A percentile compares a stretch with the other conserved stretches of the same genome.
phyloP scores from a whole-genome alignment of 2,329 filamentous ascomycete genomes.

The Aspergillus japonicus region DNA sequence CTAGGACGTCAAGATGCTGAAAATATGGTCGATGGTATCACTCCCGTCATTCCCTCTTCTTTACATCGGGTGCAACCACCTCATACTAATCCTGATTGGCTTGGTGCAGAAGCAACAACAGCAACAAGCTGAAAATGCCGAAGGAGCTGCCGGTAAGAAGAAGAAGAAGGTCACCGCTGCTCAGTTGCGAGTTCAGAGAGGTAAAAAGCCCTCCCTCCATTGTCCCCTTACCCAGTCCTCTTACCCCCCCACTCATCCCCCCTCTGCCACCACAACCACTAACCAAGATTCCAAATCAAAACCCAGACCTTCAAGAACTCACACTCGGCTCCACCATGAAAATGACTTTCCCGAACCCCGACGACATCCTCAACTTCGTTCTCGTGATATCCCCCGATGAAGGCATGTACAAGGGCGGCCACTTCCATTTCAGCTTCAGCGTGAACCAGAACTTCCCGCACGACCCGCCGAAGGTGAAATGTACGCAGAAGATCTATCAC shows the following conservation, averaged over 20 bases:
- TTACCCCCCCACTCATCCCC: no score
- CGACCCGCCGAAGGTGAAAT: conserved; percentile 95
- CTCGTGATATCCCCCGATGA: conserved; percentile 52
- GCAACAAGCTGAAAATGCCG: conserved; percentile 91
- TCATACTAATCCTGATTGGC: neutral
- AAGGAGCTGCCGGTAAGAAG: conserved; percentile 74
- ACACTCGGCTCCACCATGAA: conserved; percentile 57
- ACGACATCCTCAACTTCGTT: conserved; percentile 57
- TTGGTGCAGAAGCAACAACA: conserved; percentile 67
- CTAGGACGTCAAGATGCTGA: conserved; percentile 70
- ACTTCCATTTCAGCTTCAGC: conserved; percentile 84
- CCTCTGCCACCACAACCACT: neutral
- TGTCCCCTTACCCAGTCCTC: neutral
- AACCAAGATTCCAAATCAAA: neutral
- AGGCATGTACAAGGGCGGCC: conserved; percentile 80
- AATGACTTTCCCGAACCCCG: conserved; percentile 56
- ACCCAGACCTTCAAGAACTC: conserved; percentile 48
- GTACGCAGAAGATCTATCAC: conserved; percentile 97
- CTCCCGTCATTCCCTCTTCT: neutral
- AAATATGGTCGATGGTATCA: conserved; percentile 97
- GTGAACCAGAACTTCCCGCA: conserved; percentile 96
- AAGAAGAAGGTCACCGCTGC: conserved; percentile 99
- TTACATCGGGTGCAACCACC: neutral
- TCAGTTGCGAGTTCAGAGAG: conserved; percentile 93
- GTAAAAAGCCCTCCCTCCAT: conserved; percentile 49